Evolutionary conservation across 208 protist genomes (phyloP), one percentile per base, ranked within the genome.

Genomic region (Balamuthia mandrillaris): DNA sequence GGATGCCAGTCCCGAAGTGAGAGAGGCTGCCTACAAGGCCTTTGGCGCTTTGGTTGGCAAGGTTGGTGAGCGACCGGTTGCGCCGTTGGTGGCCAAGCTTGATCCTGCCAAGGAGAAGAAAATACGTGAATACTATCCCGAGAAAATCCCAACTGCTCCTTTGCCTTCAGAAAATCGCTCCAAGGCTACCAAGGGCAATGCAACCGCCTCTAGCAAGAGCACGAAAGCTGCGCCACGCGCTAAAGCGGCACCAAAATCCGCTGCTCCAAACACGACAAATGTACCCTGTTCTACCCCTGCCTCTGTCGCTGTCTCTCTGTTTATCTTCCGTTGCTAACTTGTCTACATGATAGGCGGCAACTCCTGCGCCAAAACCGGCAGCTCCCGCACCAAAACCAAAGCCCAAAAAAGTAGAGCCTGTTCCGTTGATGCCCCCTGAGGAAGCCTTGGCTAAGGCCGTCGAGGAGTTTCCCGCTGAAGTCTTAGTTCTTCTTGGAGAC

Each of bases 31-130:
- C 24, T 70, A 81, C 35, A 82, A 89, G 49, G 84, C 75, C 5
- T 77, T 89, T 27, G 87, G 87, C 21, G 58, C 74, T 7, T 29
- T 86, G 0, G 44, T 88, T 31, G 66, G 66, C 18, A 56, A 79
- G 60, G 39, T 58, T 0, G 86, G 81, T 29, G 70, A 86, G 75
- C 82, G 75, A 0, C 58, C 79, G 31, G 4, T 89, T 6, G n/a
- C 37, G 18, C 52, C 72, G 24, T 78, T 51, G 24, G 41, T 87
- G 24, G 68, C 39, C 14, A 54, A 74, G 58, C 44, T 87, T 4
- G 87, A 89, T 63, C 60, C 45, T 29, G 84, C 79, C 83, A 89
- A 89, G 83, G 47, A 35, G 33, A 56, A 82, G 42, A 86, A 87
- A 54, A 49, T 89, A 56, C 52, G 70, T 29, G 74, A 84, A 60